Conservation (phyloP, 306 rosid genomes). For the Lupinus albus region DNA sequence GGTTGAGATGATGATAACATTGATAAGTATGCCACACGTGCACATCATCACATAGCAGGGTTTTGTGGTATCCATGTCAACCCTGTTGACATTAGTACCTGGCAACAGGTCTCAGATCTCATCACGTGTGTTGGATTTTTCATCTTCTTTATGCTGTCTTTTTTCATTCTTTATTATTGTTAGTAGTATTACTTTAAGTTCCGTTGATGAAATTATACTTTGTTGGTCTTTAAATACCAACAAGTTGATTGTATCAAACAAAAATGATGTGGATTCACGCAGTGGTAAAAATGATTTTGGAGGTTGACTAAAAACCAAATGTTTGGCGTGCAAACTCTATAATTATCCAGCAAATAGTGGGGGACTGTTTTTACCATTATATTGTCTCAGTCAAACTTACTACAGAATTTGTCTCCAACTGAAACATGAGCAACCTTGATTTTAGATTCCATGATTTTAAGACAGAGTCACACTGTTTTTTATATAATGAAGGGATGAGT, state of each 20-base stretch:
- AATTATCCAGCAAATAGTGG: slow-evolving; percentile 12
- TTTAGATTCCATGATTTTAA: no score
- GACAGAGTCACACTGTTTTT: no score
- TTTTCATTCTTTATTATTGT: neutral
- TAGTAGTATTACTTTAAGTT: no score
- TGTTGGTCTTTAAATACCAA: slow-evolving; percentile 20
- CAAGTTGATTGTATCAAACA: slow-evolving; percentile 8
- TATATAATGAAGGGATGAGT: no score
- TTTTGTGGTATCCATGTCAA: slow-evolving; percentile 73
- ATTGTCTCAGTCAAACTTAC: neutral
- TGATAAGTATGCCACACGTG: slow-evolving; percentile 79
- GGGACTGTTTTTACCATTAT: neutral
- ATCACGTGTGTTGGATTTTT: slow-evolving; percentile 42
- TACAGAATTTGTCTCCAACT: no score
- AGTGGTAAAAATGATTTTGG: slow-evolving; percentile 38
- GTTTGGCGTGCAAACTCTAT: slow-evolving; percentile 42
- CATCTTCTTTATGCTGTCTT: neutral
- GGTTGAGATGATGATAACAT: slow-evolving; percentile 49
- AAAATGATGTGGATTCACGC: slow-evolving; percentile 16
- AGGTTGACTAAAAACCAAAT: slow-evolving; percentile 39
- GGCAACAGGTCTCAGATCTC: slow-evolving; percentile 40
- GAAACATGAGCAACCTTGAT: no score
- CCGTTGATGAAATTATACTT: slow-evolving; percentile 10
- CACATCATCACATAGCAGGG: slow-evolving; percentile 59
- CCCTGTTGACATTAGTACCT: slow-evolving; percentile 61